These are phyloP conservation scores for sunflower (Helianthus annuus) DNA, from an alignment of 129 eudicot genomes.

Conservation along the genomic window HanXRQr2.0-SUNRISE NC_035449.2:49819601-49820100, in stretches of 20 bases:
- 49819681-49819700: conserved; percentile 87
- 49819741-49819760: conserved; percentile 92
- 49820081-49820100: not conserved
- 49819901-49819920: not conserved
- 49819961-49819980: not conserved
- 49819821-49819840: no score
- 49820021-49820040: no score
- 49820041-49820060: not conserved
- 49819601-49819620: conserved; percentile 68
- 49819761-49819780: conserved; percentile 83
- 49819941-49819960: not conserved
- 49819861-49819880: no score
- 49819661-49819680: conserved; percentile 91
- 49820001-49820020: not conserved
- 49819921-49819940: conserved; percentile 3
- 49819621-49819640: conserved; percentile 73
- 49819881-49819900: not conserved
- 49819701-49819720: conserved; percentile 95
- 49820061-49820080: conserved; percentile 16
- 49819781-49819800: conserved; percentile 47
- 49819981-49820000: not conserved
- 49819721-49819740: conserved; percentile 87
- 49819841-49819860: no score
- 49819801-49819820: not conserved
- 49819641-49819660: conserved; percentile 90